These are phyloP conservation scores for Ganoderma lingzhi DNA, from an alignment of 1,284 basidiomycete species.

Conservation along the genomic window DNA sequence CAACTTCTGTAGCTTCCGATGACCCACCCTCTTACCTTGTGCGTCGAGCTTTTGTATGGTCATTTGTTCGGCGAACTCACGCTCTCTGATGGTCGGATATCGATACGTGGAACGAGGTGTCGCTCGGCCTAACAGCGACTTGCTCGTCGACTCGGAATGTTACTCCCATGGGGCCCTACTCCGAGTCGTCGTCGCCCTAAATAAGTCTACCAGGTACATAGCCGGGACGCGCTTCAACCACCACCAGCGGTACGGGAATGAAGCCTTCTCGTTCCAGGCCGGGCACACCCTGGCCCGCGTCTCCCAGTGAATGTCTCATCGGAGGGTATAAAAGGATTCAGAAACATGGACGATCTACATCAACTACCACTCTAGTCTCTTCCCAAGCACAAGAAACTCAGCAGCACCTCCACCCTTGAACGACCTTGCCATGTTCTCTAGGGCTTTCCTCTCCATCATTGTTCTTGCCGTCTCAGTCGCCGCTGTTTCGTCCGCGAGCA, in stretches of 20 bases:
- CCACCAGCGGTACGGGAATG: neutral
- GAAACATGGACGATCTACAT: neutral
- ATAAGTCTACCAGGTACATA: neutral
- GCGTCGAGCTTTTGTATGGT: neutral
- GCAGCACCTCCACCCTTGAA: neutral
- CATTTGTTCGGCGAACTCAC: neutral
- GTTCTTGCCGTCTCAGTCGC: slow-evolving; percentile 15
- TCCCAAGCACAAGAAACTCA: neutral
- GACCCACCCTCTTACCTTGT: neutral
- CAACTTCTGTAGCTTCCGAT: neutral
- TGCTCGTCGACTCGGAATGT: too few species aligned
- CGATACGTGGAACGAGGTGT: neutral
- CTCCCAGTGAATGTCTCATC: neutral
- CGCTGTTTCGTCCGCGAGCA: slow-evolving; percentile 2
- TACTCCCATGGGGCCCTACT: too few species aligned
- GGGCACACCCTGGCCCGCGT: neutral
- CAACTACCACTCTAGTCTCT: too few species aligned
- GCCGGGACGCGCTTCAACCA: neutral
- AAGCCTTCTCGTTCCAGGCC: slow-evolving; percentile 3
- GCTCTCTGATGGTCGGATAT: neutral
- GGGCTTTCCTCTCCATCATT: slow-evolving; percentile 16
- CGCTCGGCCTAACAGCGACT: too few species aligned
- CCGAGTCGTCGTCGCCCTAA: neutral
- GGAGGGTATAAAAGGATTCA: neutral
- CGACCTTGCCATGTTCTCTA: slow-evolving; percentile 19